Percentiles rank a stretch among this genome's conserved stretches.
Evolutionary conservation across 2,329 filamentous ascomycete species (phyloP).

Genomic region (Pseudogymnoascus sp.): DNA sequence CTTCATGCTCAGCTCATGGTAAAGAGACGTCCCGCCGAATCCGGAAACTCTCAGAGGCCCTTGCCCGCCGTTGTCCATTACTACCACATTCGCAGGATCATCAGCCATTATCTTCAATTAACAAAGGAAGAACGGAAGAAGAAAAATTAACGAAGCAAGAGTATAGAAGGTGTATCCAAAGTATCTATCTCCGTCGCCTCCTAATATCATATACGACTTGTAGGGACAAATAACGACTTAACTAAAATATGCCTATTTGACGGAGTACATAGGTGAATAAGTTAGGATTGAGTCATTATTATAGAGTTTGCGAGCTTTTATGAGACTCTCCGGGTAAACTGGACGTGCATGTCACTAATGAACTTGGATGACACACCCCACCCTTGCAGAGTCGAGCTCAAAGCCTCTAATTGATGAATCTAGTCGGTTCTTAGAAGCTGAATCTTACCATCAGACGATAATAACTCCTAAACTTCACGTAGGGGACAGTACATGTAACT

Average conservation of each 20-base stretch:
- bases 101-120: neutral
- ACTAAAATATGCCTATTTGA: neutral
- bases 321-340: neutral
- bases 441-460: too few species aligned
- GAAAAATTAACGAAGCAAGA: neutral
- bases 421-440: neutral
- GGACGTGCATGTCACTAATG: too few species aligned
- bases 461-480: too few species aligned
- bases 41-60: constrained; percentile 4
- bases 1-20: constrained; percentile 2
- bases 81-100: neutral
- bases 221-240: neutral
- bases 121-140: neutral
- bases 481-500: too few species aligned
- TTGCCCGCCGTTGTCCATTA: constrained; percentile 7
- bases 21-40: constrained; percentile 7
- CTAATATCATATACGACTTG: neutral
- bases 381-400: neutral
- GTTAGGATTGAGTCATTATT: neutral
- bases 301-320: neutral
- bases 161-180: neutral
- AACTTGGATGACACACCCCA: neutral
- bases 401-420: neutral
- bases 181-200: neutral
- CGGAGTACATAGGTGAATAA: neutral